Evolutionary conservation across 768 basidiomycete species (phyloP), one percentile per base, ranked within the genome.

Genomic region (Suillus hirtellus): DNA sequence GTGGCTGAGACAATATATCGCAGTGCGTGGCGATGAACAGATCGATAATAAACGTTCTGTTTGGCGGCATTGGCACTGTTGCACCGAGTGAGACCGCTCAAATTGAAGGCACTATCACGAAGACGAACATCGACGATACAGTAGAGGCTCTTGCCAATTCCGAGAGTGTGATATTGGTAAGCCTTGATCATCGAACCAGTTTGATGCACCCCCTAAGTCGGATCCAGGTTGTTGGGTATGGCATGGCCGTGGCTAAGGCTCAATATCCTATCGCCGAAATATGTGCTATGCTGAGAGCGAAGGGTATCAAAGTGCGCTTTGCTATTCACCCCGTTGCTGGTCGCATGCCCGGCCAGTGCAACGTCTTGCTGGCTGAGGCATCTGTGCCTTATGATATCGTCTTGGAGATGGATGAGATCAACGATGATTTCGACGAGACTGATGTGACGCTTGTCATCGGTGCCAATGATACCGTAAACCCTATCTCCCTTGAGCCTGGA

Each of bases 11-110:
- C 31, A 50, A 59, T 49, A 21, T 31, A 47, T 59, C 47, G 59
- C 53, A 95, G 93, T 95, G 93, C 70, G 88, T 93, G 62, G 93
- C 93, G 17, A 95, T 95, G 93, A 95, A 95, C 76, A 84, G 93
- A 46, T 93, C 91, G 12, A 77, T 92, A 62, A 83, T 86, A 19
- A 95, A 95, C 66, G 93, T 95, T 19, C 80, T 95, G 10, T 95
- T 95, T 71, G 93, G 93, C 46, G 93, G 93, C n/a, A 90, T 93
- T 37, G 80, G 82, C 9, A 79, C 88, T 4, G 75, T 85, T 11
- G 79, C 79, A 12, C 79, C 85, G 9, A 75, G 77, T 5, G 86
- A 89, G 64, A 77, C 80, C 4, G 84, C 88, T 55, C 89, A 92
- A 75, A 92, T 94, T n/a, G 92, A 93, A 68, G 93, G 93, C 17